Percentiles rank a stretch among this genome's conserved stretches.
Evolutionary conservation across 306 rosid genomes (phyloP).

Genomic region (Chamaecrista fasciculata): DNA sequence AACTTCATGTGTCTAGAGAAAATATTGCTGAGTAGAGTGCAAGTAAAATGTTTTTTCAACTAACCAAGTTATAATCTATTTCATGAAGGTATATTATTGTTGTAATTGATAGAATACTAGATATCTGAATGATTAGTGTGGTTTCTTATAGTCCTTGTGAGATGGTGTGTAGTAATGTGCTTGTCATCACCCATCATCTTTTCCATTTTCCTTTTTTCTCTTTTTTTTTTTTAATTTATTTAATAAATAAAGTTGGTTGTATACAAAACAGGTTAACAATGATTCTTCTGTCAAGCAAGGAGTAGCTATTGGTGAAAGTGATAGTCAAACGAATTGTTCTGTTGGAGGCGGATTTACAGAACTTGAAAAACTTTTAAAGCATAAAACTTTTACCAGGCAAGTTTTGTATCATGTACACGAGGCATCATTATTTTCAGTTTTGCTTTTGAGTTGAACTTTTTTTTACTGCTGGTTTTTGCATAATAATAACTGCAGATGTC

Average conservation of each 20-base stretch:
- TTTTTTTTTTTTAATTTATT: neutral
- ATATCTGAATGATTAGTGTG: neutral
- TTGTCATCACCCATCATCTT: too few species aligned
- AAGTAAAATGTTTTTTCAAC: neutral
- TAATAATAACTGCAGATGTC: conserved; percentile 2
- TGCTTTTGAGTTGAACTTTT: neutral
- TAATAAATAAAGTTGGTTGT: conserved; percentile 25
- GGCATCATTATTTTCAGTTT: conserved; percentile 25
- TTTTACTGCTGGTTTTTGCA: neutral
- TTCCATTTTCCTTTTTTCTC: too few species aligned
- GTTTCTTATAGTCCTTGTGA: conserved; percentile 9
- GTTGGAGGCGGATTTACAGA: conserved; percentile 53
- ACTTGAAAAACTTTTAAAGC: conserved; percentile 76
- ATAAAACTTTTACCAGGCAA: conserved; percentile 87
- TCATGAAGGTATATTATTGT: neutral
- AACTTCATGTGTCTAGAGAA: neutral
- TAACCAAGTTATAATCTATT: neutral
- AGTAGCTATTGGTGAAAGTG: conserved; percentile 35
- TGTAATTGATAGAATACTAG: neutral
- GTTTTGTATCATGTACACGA: conserved; percentile 30
- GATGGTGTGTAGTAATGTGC: neutral
- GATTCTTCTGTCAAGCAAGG: conserved; percentile 42
- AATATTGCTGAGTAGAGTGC: neutral
- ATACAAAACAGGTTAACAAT: conserved; percentile 34
- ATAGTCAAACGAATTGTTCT: conserved; percentile 38